Evolutionary conservation across 768 basidiomycete species (phyloP).

Genomic region (Kwoniella mangroviensis): DNA sequence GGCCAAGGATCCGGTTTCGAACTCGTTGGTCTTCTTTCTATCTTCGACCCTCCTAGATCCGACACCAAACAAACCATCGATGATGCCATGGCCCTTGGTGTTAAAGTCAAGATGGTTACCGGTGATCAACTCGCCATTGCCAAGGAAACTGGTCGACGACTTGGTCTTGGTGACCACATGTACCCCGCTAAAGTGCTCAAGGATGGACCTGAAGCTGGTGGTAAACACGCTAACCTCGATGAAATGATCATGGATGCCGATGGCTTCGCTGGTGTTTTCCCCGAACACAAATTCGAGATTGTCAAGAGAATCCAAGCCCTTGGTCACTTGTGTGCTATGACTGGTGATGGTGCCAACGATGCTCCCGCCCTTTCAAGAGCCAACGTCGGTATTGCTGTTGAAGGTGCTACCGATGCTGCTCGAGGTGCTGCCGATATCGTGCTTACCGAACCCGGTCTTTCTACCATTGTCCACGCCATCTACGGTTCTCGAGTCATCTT

Average conservation of each 20-base stretch:
- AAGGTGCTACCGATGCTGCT: slow-evolving; percentile 98
- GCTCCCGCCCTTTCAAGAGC: slow-evolving; percentile 96
- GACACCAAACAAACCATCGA: slow-evolving; percentile 99
- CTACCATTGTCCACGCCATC: slow-evolving; percentile 98
- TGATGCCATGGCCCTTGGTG: slow-evolving; percentile 91
- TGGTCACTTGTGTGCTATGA: slow-evolving; percentile 97
- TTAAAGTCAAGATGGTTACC: slow-evolving; percentile 99
- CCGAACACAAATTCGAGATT: slow-evolving; percentile 99
- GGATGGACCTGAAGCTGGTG: slow-evolving; percentile 86
- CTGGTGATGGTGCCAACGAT: slow-evolving; percentile 99
- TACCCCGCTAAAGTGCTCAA: slow-evolving; percentile 99
- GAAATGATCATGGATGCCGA: slow-evolving; percentile 99
- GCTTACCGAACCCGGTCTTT: slow-evolving; percentile 95
- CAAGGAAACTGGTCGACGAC: slow-evolving; percentile 97
- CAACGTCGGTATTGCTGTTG: slow-evolving; percentile 99
- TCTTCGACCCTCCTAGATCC: slow-evolving; percentile 96
- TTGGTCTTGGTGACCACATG: slow-evolving; percentile 99
- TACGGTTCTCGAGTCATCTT: slow-evolving; percentile 98
- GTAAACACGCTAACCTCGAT: slow-evolving; percentile 81
- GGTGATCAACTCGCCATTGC: slow-evolving; percentile 99
- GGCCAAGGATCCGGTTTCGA: slow-evolving; percentile 96
- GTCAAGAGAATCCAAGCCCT: slow-evolving; percentile 97
- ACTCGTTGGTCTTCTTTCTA: slow-evolving; percentile 92
- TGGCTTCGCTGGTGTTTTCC: slow-evolving; percentile 99
- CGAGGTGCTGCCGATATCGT: slow-evolving; percentile 99